These are phyloP conservation scores for Wallemia mellicola DNA, from an alignment of 1,284 basidiomycete genomes.

Conservation along the genomic window DNA sequence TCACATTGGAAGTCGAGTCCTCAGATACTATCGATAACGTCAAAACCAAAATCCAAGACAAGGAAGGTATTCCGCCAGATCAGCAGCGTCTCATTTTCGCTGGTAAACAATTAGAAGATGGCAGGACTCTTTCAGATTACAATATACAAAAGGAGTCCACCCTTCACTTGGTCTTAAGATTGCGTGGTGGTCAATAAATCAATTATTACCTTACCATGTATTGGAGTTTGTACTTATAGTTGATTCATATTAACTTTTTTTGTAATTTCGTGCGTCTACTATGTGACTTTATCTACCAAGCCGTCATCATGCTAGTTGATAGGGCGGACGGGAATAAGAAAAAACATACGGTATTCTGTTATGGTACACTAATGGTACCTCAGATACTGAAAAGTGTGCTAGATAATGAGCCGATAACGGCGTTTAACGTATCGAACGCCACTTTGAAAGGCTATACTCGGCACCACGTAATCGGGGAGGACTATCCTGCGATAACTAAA, in stretches of 20 bases:
- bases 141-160: constrained; percentile 17
- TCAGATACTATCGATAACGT: constrained; percentile 91
- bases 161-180: constrained; percentile 10
- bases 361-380: background rate
- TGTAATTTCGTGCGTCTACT: background rate
- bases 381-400: background rate
- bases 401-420: background rate
- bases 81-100: constrained; percentile 20
- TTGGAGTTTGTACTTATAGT: background rate
- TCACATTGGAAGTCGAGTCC: constrained; percentile 23
- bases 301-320: background rate
- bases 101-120: constrained; percentile 15
- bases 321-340: background rate
- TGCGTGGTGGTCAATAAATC: constrained; percentile 1
- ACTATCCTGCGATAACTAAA: constrained; percentile 9
- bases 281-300: background rate
- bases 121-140: constrained; percentile 19
- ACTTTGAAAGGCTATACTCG: constrained; percentile 3
- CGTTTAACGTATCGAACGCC: background rate
- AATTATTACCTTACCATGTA: background rate
- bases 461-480: constrained; percentile 7
- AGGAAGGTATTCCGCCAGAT: constrained; percentile 17
- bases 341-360: background rate
- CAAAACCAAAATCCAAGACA: constrained; percentile 49
- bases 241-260: background rate